Conservation (phyloP, 2,329 filamentous ascomycete species). For the Aspergillus cejpii region DNA sequence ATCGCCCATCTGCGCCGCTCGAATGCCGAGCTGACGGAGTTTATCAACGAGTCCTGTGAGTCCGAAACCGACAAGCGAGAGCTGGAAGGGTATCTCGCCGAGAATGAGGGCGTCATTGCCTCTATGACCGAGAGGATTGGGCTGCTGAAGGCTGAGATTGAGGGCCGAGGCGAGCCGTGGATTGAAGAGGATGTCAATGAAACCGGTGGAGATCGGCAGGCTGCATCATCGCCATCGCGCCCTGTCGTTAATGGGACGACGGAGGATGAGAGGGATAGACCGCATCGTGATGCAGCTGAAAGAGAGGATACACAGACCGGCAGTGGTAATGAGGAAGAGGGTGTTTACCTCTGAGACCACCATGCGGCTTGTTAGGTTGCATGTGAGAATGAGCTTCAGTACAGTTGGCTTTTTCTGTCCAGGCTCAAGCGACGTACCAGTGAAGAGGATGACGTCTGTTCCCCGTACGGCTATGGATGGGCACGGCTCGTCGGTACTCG, state of each 20-base stretch:
- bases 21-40: slow-evolving; percentile 52
- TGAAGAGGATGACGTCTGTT: too few relatives aligned
- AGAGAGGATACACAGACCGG: slow-evolving; percentile 5
- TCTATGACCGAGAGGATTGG: slow-evolving; percentile 51
- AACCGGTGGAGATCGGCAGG: background rate
- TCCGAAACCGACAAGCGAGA: slow-evolving; percentile 44
- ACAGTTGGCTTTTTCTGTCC: background rate
- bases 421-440: background rate
- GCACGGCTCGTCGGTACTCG: too few relatives aligned
- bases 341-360: slow-evolving; percentile 27
- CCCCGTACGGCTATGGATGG: too few relatives aligned
- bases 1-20: slow-evolving; percentile 53
- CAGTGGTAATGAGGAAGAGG: slow-evolving; percentile 22
- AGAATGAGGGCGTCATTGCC: slow-evolving; percentile 53
- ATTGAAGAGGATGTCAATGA: slow-evolving; percentile 28
- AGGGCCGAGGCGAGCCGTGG: slow-evolving; percentile 52
- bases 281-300: slow-evolving; percentile 3
- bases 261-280: background rate
- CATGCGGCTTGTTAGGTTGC: background rate
- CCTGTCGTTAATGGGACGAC: slow-evolving; percentile 19
- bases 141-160: slow-evolving; percentile 48
- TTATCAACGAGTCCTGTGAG: slow-evolving; percentile 43
- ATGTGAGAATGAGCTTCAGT: background rate
- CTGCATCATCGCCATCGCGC: background rate
- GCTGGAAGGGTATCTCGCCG: slow-evolving; percentile 41